phyloP scores from a whole-genome alignment of 352 stramenopile species.

The Globisporangium barbulae region DNA sequence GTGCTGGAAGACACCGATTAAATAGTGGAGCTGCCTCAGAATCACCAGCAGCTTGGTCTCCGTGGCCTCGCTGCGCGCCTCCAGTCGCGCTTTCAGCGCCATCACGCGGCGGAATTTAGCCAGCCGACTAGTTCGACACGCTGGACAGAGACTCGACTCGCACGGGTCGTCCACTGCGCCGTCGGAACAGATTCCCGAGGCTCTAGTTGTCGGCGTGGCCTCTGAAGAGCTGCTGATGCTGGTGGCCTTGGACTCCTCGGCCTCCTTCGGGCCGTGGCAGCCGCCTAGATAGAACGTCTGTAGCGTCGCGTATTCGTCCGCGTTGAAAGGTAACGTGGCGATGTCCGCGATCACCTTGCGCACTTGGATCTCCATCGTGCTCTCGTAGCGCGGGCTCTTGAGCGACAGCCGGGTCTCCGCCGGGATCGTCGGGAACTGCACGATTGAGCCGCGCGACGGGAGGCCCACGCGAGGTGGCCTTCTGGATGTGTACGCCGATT shows the following conservation, averaged over 20 bases:
- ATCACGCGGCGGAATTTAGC: constrained; percentile 56
- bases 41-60: constrained; percentile 48
- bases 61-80: constrained; percentile 33
- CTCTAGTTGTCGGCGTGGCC: not conserved
- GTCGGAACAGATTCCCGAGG: constrained; percentile 10
- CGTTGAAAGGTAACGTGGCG: constrained; percentile 56
- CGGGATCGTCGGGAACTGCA: constrained; percentile 26
- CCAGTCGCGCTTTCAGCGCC: constrained; percentile 44
- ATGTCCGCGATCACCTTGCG: constrained; percentile 67
- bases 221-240: not conserved
- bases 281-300: constrained; percentile 60
- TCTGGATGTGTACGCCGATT: constrained; percentile 1
- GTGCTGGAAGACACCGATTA: constrained; percentile 69
- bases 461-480: constrained; percentile 36
- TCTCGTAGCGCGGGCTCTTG: constrained; percentile 71
- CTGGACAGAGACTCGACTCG: constrained; percentile 30
- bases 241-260: not conserved
- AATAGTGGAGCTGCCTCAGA: constrained; percentile 69
- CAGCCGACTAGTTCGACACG: constrained; percentile 47
- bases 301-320: constrained; percentile 58
- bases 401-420: constrained; percentile 51
- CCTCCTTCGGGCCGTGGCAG: constrained; percentile 35
- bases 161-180: constrained; percentile 23
- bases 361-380: constrained; percentile 68
- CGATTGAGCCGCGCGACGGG: constrained; percentile 38